phyloP scores from a whole-genome alignment of 805 yeast genomes.

The Hanseniaspora clermontiae region DNA sequence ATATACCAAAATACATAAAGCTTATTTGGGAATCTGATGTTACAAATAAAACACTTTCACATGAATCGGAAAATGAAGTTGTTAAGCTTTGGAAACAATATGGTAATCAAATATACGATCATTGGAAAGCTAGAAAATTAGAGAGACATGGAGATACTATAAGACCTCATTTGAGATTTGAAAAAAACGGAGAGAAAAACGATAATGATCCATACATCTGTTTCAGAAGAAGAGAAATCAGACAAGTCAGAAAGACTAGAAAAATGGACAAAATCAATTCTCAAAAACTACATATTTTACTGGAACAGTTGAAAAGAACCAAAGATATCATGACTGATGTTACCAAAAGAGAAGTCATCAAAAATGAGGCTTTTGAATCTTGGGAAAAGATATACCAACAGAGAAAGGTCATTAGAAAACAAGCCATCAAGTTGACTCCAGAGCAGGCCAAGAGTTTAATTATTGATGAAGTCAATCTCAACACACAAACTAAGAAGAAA shows the following conservation, averaged over 20 bases:
- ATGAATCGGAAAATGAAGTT: conserved; percentile 10
- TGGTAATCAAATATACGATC: conserved; percentile 60
- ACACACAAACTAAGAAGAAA: background rate
- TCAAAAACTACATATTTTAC: conserved; percentile 63
- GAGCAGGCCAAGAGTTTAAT: background rate
- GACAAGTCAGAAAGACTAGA: conserved; percentile 92
- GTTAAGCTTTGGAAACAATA: conserved; percentile 30
- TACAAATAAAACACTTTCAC: conserved; percentile 7
- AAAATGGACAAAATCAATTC: conserved; percentile 84
- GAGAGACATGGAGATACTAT: conserved; percentile 56
- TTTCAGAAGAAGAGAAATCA: conserved; percentile 86
- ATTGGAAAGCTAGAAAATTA: conserved; percentile 70
- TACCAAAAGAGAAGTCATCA: conserved; percentile 51
- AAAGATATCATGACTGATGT: conserved; percentile 54
- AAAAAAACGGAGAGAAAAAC: conserved; percentile 77
- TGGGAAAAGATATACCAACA: conserved; percentile 9
- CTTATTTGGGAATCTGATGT: conserved; percentile 12
- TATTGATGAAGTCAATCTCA: conserved; percentile 6
- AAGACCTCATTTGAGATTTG: conserved; percentile 67
- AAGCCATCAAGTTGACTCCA: background rate
- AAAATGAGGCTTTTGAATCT: background rate
- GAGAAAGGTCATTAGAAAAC: background rate
- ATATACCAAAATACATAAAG: conserved; percentile 26
- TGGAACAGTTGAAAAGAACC: conserved; percentile 66
- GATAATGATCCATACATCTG: conserved; percentile 91